A percentile compares a stretch with the other conserved stretches of the same genome.
phyloP scores from a whole-genome alignment of 257 asterid genomes.

The Capsicum rhomboideum region DNA sequence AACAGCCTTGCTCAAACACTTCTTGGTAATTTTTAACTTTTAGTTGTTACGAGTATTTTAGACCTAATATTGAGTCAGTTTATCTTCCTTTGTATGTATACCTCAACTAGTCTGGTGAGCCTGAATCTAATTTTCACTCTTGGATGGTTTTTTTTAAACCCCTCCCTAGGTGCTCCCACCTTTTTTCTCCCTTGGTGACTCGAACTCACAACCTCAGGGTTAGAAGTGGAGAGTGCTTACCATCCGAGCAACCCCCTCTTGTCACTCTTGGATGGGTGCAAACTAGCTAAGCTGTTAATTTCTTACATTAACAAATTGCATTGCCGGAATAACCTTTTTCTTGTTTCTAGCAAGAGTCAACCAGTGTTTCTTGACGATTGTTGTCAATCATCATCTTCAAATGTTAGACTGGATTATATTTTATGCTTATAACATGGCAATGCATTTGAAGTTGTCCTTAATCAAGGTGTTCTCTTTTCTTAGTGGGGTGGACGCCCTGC shows the following conservation, averaged over 20 bases:
- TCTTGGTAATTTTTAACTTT: constrained; percentile 46
- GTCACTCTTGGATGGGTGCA: background rate
- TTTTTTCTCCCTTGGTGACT: too few species aligned
- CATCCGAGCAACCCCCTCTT: too few species aligned
- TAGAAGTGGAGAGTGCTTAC: too few species aligned
- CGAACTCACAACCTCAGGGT: too few species aligned
- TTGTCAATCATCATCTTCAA: background rate
- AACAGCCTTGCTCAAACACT: constrained; percentile 82
- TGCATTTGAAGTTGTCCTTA: background rate
- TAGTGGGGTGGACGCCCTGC: background rate
- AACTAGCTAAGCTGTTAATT: background rate
- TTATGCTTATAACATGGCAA: background rate
- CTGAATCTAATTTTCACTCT: background rate
- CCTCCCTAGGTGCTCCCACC: too few species aligned
- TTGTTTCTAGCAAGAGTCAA: background rate
- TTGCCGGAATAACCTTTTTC: background rate
- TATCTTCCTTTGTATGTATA: background rate
- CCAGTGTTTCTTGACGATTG: background rate
- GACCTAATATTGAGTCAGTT: background rate
- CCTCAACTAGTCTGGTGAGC: background rate
- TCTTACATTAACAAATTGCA: background rate
- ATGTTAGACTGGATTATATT: background rate
- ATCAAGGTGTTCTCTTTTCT: too few species aligned
- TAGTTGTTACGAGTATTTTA: background rate
- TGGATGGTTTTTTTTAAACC: too few species aligned